Evolutionary conservation across 331 rosid species (phyloP), one percentile per base, ranked within the genome.

Genomic region (Pyracantha coccinea): DNA sequence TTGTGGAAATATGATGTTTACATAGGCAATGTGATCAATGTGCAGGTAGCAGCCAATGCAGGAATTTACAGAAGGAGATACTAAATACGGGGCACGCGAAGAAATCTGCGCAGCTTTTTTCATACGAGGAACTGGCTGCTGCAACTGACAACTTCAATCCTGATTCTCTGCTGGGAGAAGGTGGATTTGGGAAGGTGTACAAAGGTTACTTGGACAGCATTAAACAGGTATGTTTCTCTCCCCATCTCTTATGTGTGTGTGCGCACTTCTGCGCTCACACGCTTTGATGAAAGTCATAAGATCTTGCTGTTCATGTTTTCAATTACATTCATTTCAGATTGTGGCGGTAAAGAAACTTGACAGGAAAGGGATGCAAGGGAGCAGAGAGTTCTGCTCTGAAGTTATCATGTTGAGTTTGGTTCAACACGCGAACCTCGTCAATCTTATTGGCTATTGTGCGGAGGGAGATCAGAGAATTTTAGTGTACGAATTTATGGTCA

Each of bases 131-230:
- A 64, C 50, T 91, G 0, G 71, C 66, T 14, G 81, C 72, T 2
- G 88, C 94, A 23, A 89, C 97, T 4, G 86, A 84, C 15, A 78
- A 84, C 27, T 91, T 84, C 81, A 77, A 75, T 78, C 28, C 84
- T 41, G 87, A 78, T 29, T 54, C 65, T 70, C 77, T 79, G 32
- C 11, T 87, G 12, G 97, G 94, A 0, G 92, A 87, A 86, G 97
- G 97, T 75, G 94, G 97, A 81, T 89, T 89, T 16, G 97, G 97
- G 44, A 87, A 44, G 73, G 94, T 89, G 14, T 89, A 89, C 77
- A 89, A 81, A 79, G 97, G 92, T 44, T 77, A 83, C 83, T n/a
- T 89, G 19, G 64, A 82, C 19, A 84, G 84, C 62, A 13, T 76
- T 27, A 73, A 79, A 8, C 78, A 81, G 74, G 94, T 78, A 12